A percentile compares a stretch with the other conserved stretches of the same genome.
These are phyloP conservation scores for Candida nanaspora DNA, from an alignment of 805 yeast genomes.

Conservation along the genomic window DNA sequence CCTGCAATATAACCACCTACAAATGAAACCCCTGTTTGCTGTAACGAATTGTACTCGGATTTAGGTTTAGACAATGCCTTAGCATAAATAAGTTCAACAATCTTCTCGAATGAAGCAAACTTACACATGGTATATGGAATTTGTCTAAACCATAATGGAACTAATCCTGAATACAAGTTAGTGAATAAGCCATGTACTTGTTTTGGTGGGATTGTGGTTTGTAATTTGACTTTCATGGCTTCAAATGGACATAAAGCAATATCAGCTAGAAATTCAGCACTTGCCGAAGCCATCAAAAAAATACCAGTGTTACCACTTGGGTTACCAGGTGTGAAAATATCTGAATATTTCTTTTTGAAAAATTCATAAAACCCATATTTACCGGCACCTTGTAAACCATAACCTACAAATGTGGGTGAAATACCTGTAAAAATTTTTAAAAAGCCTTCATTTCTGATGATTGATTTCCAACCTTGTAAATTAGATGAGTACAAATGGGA, in stretches of 20 bases:
- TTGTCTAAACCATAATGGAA: constrained; percentile 93
- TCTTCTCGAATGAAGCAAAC: constrained; percentile 89
- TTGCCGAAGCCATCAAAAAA: constrained; percentile 79
- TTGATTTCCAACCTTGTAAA: constrained; percentile 73
- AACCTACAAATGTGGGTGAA: constrained; percentile 90
- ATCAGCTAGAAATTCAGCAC: constrained; percentile 93
- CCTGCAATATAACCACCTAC: constrained; percentile 97
- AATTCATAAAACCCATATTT: constrained; percentile 93
- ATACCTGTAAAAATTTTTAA: constrained; percentile 79
- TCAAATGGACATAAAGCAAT: constrained; percentile 87
- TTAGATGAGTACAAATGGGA: constrained; percentile 67
- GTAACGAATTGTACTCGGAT: constrained; percentile 58
- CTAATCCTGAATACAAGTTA: constrained; percentile 73
- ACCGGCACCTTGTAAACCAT: constrained; percentile 95
- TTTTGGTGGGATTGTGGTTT: constrained; percentile 83
- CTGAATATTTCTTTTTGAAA: constrained; percentile 75
- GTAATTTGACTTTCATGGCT: constrained; percentile 90
- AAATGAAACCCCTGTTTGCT: constrained; percentile 93
- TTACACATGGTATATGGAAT: constrained; percentile 98
- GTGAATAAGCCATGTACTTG: constrained; percentile 60
- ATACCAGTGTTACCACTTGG: constrained; percentile 63
- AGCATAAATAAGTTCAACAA: constrained; percentile 73
- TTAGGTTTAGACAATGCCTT: constrained; percentile 61
- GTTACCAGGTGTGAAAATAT: constrained; percentile 53
- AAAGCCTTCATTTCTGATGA: constrained; percentile 65